phyloP scores from a whole-genome alignment of 495 filamentous ascomycete genomes.

The Sabuloglossum arenarium region DNA sequence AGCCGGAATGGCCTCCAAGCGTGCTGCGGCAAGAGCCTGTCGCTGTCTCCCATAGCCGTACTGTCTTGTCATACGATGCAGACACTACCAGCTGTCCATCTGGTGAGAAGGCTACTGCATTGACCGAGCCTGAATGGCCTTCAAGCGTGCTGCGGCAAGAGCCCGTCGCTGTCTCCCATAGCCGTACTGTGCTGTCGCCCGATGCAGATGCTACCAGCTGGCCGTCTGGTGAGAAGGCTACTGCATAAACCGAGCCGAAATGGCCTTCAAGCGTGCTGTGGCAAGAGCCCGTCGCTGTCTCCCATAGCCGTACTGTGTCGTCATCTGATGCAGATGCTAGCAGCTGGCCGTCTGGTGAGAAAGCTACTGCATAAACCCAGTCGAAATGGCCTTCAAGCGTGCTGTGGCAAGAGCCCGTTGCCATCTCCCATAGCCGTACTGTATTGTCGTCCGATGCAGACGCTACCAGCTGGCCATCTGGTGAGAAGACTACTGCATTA shows the following conservation, averaged over 20 bases:
- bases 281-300: constrained; percentile 66
- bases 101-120: neutral
- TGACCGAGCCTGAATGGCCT: neutral
- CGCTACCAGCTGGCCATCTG: neutral
- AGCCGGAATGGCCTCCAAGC: too few relatives aligned
- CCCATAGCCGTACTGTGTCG: constrained; percentile 15
- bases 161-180: neutral
- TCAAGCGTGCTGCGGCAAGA: neutral
- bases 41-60: too few relatives aligned
- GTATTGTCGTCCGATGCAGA: too few relatives aligned
- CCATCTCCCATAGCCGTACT: neutral
- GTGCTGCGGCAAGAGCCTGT: too few relatives aligned
- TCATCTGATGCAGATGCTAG: too few relatives aligned
- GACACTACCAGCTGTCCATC: constrained; percentile 69
- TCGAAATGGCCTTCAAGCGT: neutral
- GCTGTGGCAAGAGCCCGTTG: neutral
- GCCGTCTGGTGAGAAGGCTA: too few relatives aligned
- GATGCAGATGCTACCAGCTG: too few relatives aligned
- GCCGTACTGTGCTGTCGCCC: too few relatives aligned
- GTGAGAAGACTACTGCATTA: neutral
- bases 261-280: too few relatives aligned
- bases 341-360: constrained; percentile 1
- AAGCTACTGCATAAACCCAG: too few relatives aligned
- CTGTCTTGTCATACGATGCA: constrained; percentile 29
- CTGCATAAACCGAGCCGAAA: too few relatives aligned